Evolutionary conservation across 225 moss, liverwort and hornwort species (phyloP).

Genomic region (Pseudisothecium myosuroides): DNA sequence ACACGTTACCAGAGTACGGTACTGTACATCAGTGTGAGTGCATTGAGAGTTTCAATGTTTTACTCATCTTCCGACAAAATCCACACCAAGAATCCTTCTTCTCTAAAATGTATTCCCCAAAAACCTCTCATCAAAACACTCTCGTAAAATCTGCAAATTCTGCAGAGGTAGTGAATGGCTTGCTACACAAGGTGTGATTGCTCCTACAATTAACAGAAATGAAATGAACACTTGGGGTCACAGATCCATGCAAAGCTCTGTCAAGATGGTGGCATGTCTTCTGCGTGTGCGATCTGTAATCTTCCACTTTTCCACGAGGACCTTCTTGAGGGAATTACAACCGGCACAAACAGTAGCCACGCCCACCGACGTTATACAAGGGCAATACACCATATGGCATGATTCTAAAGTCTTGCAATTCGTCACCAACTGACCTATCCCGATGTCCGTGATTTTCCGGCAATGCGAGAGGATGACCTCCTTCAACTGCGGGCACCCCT

Average conservation of each 20-base stretch:
- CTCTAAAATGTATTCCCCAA: background rate
- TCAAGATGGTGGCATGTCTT: constrained; percentile 46
- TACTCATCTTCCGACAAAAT: background rate
- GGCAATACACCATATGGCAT: constrained; percentile 72
- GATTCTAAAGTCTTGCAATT: constrained; percentile 51
- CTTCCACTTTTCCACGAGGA: constrained; percentile 71
- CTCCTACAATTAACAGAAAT: background rate
- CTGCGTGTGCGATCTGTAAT: constrained; percentile 56
- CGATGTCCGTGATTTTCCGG: constrained; percentile 50
- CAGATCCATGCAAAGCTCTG: constrained; percentile 53
- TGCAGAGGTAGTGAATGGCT: background rate
- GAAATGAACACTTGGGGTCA: background rate
- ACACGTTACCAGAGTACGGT: background rate
- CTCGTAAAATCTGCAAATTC: constrained; percentile 7
- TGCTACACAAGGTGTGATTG: background rate
- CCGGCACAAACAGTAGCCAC: constrained; percentile 64
- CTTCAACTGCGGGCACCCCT: constrained; percentile 53
- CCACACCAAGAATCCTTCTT: background rate
- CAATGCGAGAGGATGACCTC: constrained; percentile 71
- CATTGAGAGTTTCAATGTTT: background rate
- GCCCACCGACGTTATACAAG: constrained; percentile 50
- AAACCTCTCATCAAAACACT: background rate
- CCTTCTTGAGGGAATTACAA: constrained; percentile 56
- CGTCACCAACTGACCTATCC: constrained; percentile 46
- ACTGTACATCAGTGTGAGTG: background rate